phyloP scores from a whole-genome alignment of 352 stramenopile species.

The Phytophthora ohioensis region DNA sequence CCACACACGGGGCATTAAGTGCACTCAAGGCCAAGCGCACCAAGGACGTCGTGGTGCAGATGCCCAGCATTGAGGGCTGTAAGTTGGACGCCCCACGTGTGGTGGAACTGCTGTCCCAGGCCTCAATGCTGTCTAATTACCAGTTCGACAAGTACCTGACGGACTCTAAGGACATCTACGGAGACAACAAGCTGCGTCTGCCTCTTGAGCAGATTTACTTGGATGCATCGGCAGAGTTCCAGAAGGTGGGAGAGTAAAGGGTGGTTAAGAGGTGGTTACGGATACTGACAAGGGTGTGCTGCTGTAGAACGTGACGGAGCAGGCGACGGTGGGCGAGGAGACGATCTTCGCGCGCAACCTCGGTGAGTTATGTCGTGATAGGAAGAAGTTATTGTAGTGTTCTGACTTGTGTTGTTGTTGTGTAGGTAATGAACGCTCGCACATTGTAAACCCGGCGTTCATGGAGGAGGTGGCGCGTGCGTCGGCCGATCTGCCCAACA shows the following conservation, averaged over 20 bases:
- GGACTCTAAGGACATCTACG: slow-evolving; percentile 58
- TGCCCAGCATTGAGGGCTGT: slow-evolving; percentile 47
- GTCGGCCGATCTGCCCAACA: slow-evolving; percentile 79
- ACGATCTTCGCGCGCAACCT: slow-evolving; percentile 89
- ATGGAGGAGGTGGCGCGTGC: slow-evolving; percentile 80
- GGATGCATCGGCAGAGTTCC: slow-evolving; percentile 60
- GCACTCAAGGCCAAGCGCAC: slow-evolving; percentile 58
- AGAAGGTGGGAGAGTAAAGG: slow-evolving; percentile 45
- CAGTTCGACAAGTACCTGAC: slow-evolving; percentile 88
- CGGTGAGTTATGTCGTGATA: slow-evolving; percentile 33
- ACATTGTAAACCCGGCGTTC: slow-evolving; percentile 82
- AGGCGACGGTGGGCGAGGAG: slow-evolving; percentile 75
- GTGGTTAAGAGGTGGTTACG: neutral
- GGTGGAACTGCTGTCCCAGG: slow-evolving; percentile 76
- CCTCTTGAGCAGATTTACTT: slow-evolving; percentile 76
- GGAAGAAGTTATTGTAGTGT: neutral
- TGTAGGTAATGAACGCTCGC: slow-evolving; percentile 76
- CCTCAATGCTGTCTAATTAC: slow-evolving; percentile 88
- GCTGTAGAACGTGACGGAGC: slow-evolving; percentile 64
- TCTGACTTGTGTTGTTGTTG: slow-evolving; percentile 2
- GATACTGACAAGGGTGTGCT: slow-evolving; percentile 11
- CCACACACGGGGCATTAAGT: slow-evolving; percentile 70
- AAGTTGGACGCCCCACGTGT: slow-evolving; percentile 50
- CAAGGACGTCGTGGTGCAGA: slow-evolving; percentile 62
- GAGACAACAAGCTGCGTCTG: slow-evolving; percentile 72